A percentile compares a stretch with the other conserved stretches of the same genome.
Evolutionary conservation across 2,329 filamentous ascomycete species (phyloP).

Genomic region (Thielaviopsis musarum): DNA sequence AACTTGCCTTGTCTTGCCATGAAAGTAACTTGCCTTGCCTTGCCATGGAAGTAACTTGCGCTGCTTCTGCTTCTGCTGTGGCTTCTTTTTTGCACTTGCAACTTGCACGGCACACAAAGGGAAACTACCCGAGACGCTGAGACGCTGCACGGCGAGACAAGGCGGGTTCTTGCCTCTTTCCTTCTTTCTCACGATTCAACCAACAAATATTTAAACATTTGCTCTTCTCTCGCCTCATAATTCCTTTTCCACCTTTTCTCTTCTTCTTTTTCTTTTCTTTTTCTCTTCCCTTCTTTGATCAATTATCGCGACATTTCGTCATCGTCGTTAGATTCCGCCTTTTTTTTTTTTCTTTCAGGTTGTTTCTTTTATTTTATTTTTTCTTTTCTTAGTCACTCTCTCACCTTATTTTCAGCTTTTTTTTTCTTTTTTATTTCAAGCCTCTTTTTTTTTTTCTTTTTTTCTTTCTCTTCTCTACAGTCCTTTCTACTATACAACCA

Average conservation of each 20-base stretch:
- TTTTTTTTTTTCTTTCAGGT: background rate
- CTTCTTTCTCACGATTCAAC: background rate
- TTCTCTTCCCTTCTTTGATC: background rate
- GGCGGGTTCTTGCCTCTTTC: background rate
- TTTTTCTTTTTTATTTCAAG: background rate
- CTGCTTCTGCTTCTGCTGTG: too few relatives aligned
- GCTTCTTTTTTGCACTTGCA: too few relatives aligned
- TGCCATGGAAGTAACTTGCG: too few relatives aligned
- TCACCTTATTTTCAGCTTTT: slow-evolving; percentile 3
- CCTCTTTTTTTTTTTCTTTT: slow-evolving; percentile 1
- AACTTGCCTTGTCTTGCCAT: background rate
- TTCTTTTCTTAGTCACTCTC: slow-evolving; percentile 14
- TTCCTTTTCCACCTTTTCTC: background rate
- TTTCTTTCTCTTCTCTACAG: background rate
- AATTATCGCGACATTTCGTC: background rate
- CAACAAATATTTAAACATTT: background rate
- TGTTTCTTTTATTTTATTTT: slow-evolving; percentile 1
- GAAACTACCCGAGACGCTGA: too few relatives aligned
- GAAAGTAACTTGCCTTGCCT: too few relatives aligned
- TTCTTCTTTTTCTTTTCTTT: slow-evolving; percentile 2
- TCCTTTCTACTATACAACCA: background rate
- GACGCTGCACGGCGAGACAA: background rate
- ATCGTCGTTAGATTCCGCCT: slow-evolving; percentile 6
- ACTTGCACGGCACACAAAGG: too few relatives aligned
- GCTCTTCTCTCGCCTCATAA: background rate